Evolutionary conservation across 345 rosid species (phyloP), one percentile per base, ranked within the genome.

Genomic region (Syzygium grande): DNA sequence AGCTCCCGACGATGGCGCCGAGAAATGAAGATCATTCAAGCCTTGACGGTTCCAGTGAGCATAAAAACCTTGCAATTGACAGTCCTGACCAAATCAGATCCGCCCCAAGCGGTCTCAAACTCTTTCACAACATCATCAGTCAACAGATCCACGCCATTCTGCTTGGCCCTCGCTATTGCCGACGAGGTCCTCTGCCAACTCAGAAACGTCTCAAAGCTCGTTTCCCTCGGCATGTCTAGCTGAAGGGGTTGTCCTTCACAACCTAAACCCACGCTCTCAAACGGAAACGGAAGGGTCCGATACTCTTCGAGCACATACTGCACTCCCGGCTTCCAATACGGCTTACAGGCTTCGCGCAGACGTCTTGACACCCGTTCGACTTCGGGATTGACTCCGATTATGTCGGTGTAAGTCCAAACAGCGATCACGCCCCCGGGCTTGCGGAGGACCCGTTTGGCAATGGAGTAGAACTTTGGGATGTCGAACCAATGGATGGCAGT

Each of bases 71-170:
- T 94, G 86, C 86, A 92, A 5, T 59, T 89, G 3, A 94, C 86
- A 38, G 93, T 86, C 85, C 95, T 92, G 9, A 93, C 93, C 90
- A 92, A 77, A 27, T 88, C 61, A 13, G 90, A 25, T 23, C 95
- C 94, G 27, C 96, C 98, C 96, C 98, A 95, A 83, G 96, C 98
- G 68, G n/a, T 87, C 91, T 93, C 91, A n/a, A 96, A 89, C 85
- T 92, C 96, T 84, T 88, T 91, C 7, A 95, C 91, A 8, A 91
- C 92, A 53, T 61, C 89, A 17, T 91, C 95, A 5, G 94, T n/a
- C 87, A 96, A 85, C 91, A 95, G 91, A 53, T 95, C 96, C 34
- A 96, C 94, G 6, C 98, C 96, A 86, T 90, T 80, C 8, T 91
- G 92, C 86, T 90, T 94, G 2, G 98, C 98, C 2, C 88, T 90